These are phyloP conservation scores for Sugiyamaella sp. DNA, from an alignment of 1,139 yeast species.

Conservation along the genomic window DNA sequence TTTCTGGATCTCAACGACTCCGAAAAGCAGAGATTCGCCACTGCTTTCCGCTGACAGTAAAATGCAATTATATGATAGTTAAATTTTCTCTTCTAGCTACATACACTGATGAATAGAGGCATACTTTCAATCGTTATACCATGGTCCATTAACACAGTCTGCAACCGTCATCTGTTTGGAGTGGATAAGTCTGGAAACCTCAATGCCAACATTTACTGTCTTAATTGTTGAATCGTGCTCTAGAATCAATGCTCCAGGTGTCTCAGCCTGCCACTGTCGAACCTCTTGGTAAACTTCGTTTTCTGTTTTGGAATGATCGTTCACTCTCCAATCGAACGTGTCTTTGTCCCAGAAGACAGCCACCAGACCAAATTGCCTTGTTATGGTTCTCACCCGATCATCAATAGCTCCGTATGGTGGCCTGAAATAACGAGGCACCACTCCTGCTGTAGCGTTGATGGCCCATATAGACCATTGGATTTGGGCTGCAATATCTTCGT, in stretches of 20 bases:
- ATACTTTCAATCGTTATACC: conserved; percentile 37
- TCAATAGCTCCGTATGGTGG: conserved; percentile 98
- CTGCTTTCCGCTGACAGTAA: conserved; percentile 48
- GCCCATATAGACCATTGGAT: conserved; percentile 98
- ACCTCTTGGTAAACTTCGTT: conserved; percentile 59
- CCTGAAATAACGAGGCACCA: conserved; percentile 90
- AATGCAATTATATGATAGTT: conserved; percentile 12
- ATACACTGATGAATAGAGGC: background rate
- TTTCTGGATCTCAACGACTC: conserved; percentile 65
- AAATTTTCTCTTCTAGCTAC: background rate
- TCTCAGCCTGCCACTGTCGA: conserved; percentile 49
- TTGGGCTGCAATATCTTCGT: conserved; percentile 85
- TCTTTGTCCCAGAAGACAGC: conserved; percentile 92
- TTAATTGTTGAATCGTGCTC: conserved; percentile 78
- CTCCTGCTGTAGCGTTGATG: conserved; percentile 90
- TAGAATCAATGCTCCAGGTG: conserved; percentile 63
- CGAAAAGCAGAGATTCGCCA: conserved; percentile 71
- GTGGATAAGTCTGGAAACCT: conserved; percentile 56
- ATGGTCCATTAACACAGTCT: conserved; percentile 70
- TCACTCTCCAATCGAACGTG: conserved; percentile 86
- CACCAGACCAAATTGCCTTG: conserved; percentile 84
- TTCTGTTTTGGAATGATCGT: conserved; percentile 48
- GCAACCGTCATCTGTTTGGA: conserved; percentile 74
- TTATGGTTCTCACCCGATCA: conserved; percentile 76
- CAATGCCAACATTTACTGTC: conserved; percentile 71